Conservation (phyloP, 208 protist species). For the Naegleria gruberi region DNA sequence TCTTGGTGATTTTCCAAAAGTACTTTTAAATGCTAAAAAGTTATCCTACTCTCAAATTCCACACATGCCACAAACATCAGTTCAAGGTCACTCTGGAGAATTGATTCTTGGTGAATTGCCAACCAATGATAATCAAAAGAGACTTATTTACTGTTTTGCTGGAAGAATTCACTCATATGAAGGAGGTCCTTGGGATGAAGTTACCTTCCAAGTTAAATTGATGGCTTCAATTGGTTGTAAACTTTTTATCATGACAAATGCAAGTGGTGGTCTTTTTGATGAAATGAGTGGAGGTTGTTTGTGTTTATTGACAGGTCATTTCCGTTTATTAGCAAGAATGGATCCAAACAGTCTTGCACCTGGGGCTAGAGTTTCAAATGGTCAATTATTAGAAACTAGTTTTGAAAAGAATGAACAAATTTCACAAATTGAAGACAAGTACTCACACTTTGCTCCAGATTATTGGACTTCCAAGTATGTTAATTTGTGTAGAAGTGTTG, state of each 20-base stretch:
- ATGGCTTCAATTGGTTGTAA: not conserved
- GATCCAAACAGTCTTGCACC: not conserved
- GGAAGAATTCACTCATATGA: slow-evolving; percentile 22
- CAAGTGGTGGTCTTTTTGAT: not conserved
- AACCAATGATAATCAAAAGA: not conserved
- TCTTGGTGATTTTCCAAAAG: not conserved
- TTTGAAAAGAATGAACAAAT: not conserved
- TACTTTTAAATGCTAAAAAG: not conserved
- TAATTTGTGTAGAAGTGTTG: not conserved
- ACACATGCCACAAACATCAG: not conserved
- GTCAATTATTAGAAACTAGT: not conserved
- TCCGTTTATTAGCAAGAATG: not conserved
- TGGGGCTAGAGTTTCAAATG: not conserved
- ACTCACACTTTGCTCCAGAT: not conserved
- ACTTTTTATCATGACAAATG: not conserved
- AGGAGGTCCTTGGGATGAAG: not conserved
- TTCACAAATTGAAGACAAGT: not conserved
- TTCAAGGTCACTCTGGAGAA: slow-evolving; percentile 7
- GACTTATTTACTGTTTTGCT: not conserved
- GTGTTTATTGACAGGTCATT: not conserved
- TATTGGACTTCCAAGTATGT: not conserved
- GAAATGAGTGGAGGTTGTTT: slow-evolving; percentile 9
- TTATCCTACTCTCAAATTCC: slow-evolving; percentile 2
- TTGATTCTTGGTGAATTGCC: not conserved
- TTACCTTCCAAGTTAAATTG: not conserved